A percentile compares a stretch with the other conserved stretches of the same genome.
These are phyloP conservation scores for Erodium moschatum DNA, from an alignment of 441 rosid genomes.

Conservation along the genomic window DNA sequence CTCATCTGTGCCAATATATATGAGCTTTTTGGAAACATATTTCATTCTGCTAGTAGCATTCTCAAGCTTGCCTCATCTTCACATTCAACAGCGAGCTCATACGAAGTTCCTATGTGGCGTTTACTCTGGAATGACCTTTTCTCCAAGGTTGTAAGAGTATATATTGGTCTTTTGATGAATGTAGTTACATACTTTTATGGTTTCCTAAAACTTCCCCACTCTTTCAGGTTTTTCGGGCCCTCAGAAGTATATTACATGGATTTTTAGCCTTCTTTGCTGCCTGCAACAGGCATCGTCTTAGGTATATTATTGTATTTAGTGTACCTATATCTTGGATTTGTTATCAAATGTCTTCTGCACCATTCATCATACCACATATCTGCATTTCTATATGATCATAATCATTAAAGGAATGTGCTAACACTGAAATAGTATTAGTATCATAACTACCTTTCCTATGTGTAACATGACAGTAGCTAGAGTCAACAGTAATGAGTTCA, in stretches of 20 bases:
- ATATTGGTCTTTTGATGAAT: constrained; percentile 9
- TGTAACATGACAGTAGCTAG: too few species aligned
- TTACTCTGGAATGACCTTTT: constrained; percentile 93
- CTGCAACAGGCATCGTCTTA: neutral
- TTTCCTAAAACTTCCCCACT: neutral
- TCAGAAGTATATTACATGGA: constrained; percentile 45
- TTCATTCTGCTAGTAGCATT: constrained; percentile 43
- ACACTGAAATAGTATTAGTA: too few species aligned
- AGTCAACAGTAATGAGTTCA: neutral
- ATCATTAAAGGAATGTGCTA: too few species aligned
- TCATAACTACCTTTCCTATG: too few species aligned
- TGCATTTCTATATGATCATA: too few species aligned
- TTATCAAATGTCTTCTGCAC: too few species aligned
- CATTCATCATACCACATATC: too few species aligned
- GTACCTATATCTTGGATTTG: too few species aligned
- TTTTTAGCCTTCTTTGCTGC: neutral
- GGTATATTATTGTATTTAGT: neutral
- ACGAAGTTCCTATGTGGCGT: constrained; percentile 74
- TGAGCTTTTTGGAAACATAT: constrained; percentile 39
- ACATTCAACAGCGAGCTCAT: constrained; percentile 41
- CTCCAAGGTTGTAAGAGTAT: constrained; percentile 54
- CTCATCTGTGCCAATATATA: constrained; percentile 33
- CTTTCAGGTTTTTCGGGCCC: constrained; percentile 79
- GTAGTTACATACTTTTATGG: constrained; percentile 15
- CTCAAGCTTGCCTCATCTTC: constrained; percentile 55